A percentile compares a stretch with the other conserved stretches of the same genome.
phyloP scores from a whole-genome alignment of 2,329 filamentous ascomycete genomes.

The Fusarium secorum region DNA sequence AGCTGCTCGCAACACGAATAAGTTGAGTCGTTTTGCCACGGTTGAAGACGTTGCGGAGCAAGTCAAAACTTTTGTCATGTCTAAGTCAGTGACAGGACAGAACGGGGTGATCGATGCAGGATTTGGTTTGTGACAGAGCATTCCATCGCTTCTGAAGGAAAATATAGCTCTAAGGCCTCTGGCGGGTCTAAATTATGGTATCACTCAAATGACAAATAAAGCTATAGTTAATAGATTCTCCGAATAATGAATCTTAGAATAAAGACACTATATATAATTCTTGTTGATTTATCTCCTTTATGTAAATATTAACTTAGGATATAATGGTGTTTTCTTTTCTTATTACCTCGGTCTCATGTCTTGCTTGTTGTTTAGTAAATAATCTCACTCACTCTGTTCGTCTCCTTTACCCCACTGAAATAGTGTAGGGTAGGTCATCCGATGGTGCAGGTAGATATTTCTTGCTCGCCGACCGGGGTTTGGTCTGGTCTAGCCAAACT shows the following conservation, averaged over 20 bases:
- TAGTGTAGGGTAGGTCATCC: rapidly evolving
- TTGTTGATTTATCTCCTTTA: rapidly evolving
- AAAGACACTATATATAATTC: rapidly evolving
- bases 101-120: slow-evolving; percentile 58
- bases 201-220: rapidly evolving
- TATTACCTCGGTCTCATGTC: background rate
- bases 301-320: rapidly evolving
- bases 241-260: rapidly evolving
- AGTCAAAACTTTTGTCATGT: slow-evolving; percentile 58
- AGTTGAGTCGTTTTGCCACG: slow-evolving; percentile 65
- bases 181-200: rapidly evolving
- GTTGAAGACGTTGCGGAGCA: slow-evolving; percentile 62
- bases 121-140: background rate
- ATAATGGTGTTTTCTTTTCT: rapidly evolving
- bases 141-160: rapidly evolving
- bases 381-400: rapidly evolving
- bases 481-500: background rate
- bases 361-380: background rate
- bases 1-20: slow-evolving; percentile 60
- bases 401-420: rapidly evolving
- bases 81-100: slow-evolving; percentile 59
- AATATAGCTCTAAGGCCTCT: rapidly evolving
- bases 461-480: background rate
- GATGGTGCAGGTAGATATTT: background rate
- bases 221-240: rapidly evolving